Evolutionary conservation across 2,329 filamentous ascomycete species (phyloP).

Genomic region (Paraphaeosphaeria sporulosa): DNA sequence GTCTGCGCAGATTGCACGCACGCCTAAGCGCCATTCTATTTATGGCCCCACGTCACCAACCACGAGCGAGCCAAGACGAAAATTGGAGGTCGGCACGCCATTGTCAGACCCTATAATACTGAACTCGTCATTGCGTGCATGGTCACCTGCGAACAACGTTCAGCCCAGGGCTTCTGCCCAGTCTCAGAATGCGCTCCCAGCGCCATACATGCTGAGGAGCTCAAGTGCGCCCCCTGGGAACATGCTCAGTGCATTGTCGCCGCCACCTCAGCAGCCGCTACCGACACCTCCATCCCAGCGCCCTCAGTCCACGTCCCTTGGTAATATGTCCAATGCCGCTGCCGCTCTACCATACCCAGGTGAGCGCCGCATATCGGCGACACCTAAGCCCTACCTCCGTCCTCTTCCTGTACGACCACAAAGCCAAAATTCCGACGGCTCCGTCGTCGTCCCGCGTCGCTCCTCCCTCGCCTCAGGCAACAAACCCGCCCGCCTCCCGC

Average conservation of each 20-base stretch:
- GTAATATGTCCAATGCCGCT: conserved; percentile 19
- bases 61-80: conserved; percentile 12
- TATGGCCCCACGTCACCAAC: conserved; percentile 39
- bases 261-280: conserved; percentile 36
- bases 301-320: conserved; percentile 34
- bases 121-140: not conserved
- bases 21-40: conserved; percentile 41
- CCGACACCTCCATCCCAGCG: conserved; percentile 34
- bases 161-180: conserved; percentile 17
- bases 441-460: conserved; percentile 38
- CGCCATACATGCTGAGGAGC: conserved; percentile 33
- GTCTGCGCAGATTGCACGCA: conserved; percentile 23
- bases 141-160: conserved; percentile 13
- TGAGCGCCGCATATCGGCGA: conserved; percentile 38
- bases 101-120: conserved; percentile 4
- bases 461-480: conserved; percentile 31
- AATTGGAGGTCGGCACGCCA: conserved; percentile 18
- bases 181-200: conserved; percentile 24
- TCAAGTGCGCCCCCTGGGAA: conserved; percentile 35
- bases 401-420: conserved; percentile 47
- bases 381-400: conserved; percentile 46
- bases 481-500: conserved; percentile 33
- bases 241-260: conserved; percentile 34
- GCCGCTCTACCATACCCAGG: conserved; percentile 14
- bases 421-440: conserved; percentile 36